Conservation (phyloP, 1,284 basidiomycete species). For the Hemileccinum hortonii region DNA sequence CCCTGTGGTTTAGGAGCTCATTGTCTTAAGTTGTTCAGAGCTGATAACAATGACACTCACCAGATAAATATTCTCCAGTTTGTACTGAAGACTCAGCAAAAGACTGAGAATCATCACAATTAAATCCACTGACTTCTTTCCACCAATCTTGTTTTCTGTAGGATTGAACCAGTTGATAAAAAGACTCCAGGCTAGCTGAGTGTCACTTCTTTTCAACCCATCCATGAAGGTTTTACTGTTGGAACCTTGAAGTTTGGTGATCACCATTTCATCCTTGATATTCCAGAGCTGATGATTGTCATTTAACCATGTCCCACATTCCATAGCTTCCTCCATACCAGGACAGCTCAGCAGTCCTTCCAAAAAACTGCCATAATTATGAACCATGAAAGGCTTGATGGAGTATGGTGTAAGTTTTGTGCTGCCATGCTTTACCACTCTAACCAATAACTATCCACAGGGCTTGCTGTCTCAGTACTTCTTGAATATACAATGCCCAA, state of each 20-base stretch:
- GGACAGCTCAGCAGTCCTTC: constrained; percentile 24
- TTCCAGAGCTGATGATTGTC: constrained; percentile 18
- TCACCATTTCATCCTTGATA: constrained; percentile 31
- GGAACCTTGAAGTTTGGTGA: constrained; percentile 28
- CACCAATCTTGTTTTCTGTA: constrained; percentile 28
- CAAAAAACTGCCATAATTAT: constrained; percentile 34
- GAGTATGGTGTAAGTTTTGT: constrained; percentile 5
- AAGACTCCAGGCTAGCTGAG: constrained; percentile 26
- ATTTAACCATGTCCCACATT: constrained; percentile 11
- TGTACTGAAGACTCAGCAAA: constrained; percentile 28
- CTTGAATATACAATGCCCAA: background rate
- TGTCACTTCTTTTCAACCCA: constrained; percentile 13
- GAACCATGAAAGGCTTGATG: constrained; percentile 24
- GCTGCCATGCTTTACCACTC: background rate
- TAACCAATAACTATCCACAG: background rate
- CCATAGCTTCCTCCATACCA: constrained; percentile 30
- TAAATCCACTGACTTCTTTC: constrained; percentile 26
- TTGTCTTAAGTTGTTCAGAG: no score
- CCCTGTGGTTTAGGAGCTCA: no score
- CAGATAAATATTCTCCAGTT: constrained; percentile 31
- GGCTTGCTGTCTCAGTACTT: background rate
- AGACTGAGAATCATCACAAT: constrained; percentile 38
- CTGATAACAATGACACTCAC: no score
- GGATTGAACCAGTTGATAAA: constrained; percentile 43
- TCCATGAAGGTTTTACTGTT: constrained; percentile 23